Percentiles rank a stretch among this genome's conserved stretches.
phyloP scores from a whole-genome alignment of 305 asterid genomes.

The Euphrasia arctica region DNA sequence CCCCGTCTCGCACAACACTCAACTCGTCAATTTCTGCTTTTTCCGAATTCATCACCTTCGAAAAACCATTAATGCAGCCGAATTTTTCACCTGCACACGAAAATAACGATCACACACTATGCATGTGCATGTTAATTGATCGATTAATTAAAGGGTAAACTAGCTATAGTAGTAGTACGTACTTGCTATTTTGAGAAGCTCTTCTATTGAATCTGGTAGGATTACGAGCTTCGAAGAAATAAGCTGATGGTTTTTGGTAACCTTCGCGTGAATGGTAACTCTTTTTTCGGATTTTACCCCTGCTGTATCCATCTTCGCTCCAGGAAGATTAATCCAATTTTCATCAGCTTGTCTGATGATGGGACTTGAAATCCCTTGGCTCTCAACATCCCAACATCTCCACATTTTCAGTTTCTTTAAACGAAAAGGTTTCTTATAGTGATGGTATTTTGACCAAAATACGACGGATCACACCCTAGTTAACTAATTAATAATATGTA shows the following conservation, averaged over 20 bases:
- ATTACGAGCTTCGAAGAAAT: conserved; percentile 51
- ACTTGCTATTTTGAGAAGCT: conserved; percentile 68
- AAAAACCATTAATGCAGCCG: conserved; percentile 36
- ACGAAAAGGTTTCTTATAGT: background rate
- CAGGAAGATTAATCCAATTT: conserved; percentile 12
- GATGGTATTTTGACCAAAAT: no score
- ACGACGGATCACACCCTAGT: no score
- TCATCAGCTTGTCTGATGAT: background rate
- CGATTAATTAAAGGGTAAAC: background rate
- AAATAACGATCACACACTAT: background rate
- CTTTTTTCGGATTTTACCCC: conserved; percentile 38
- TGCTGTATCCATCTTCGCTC: conserved; percentile 25
- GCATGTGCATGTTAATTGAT: no score
- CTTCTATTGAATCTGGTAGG: conserved; percentile 64
- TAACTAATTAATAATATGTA: no score
- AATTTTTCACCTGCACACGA: conserved; percentile 53
- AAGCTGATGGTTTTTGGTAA: conserved; percentile 24
- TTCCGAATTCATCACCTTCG: conserved; percentile 53
- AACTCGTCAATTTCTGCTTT: conserved; percentile 74
- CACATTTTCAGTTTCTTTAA: conserved; percentile 50
- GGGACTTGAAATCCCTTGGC: conserved; percentile 34
- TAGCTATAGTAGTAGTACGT: background rate
- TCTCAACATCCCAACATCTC: conserved; percentile 34
- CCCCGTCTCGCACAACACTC: conserved; percentile 70
- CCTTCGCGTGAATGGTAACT: conserved; percentile 59